Conservation (phyloP, 1,139 yeast genomes). For the Yamadazyma diospyri region DNA sequence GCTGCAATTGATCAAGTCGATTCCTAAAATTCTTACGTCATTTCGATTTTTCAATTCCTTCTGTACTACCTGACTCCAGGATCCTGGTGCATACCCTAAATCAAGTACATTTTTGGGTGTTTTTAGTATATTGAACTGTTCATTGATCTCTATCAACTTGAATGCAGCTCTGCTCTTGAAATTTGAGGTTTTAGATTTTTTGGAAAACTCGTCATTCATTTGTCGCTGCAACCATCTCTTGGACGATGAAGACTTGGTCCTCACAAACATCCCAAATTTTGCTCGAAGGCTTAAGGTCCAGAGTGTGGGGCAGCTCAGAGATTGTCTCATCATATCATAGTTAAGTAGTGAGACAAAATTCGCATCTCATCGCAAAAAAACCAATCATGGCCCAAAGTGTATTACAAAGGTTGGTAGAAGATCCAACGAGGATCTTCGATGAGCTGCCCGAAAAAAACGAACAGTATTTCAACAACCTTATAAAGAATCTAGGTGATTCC, state of each 20-base stretch:
- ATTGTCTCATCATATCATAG: background rate
- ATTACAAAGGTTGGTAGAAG: constrained; percentile 16
- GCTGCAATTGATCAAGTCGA: constrained; percentile 37
- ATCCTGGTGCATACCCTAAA: constrained; percentile 53
- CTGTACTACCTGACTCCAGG: constrained; percentile 46
- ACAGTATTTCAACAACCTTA: constrained; percentile 30
- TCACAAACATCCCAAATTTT: background rate
- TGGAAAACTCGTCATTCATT: constrained; percentile 56
- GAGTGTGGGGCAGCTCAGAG: too few species aligned
- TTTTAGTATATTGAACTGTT: constrained; percentile 57
- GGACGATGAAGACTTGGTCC: constrained; percentile 38
- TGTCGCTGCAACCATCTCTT: constrained; percentile 65
- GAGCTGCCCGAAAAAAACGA: constrained; percentile 6
- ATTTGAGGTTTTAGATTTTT: constrained; percentile 61
- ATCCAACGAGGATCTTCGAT: constrained; percentile 15
- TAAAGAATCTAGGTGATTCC: constrained; percentile 63
- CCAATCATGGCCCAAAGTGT: constrained; percentile 10
- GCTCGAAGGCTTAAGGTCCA: too few species aligned
- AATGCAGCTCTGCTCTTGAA: constrained; percentile 87
- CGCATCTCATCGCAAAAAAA: constrained; percentile 16
- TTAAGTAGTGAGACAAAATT: constrained; percentile 1
- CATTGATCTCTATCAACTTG: constrained; percentile 70
- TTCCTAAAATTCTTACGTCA: constrained; percentile 26
- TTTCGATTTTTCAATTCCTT: constrained; percentile 18
- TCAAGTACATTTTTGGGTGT: constrained; percentile 63